phyloP scores from a whole-genome alignment of 148 eudicot genomes.

The Diospyros lotus region DNA sequence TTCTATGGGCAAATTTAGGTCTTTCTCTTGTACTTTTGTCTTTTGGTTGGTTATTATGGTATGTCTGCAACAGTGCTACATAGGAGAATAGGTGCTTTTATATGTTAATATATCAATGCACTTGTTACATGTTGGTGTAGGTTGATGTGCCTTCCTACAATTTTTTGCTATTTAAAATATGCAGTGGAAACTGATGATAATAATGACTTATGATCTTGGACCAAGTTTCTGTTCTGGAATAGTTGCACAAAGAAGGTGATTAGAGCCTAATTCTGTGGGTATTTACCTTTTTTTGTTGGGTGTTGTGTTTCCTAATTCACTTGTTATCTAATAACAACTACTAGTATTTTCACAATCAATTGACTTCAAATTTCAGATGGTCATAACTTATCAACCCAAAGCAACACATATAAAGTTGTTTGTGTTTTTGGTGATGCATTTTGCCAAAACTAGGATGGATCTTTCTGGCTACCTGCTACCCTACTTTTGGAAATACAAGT shows the following conservation, averaged over 20 bases:
- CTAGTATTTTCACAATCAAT: neutral
- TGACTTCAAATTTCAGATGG: neutral
- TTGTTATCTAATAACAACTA: neutral
- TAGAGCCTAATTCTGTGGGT: neutral
- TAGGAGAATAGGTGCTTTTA: neutral
- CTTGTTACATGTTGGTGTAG: neutral
- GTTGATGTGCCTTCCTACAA: neutral
- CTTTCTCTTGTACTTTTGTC: neutral
- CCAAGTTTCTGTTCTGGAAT: neutral
- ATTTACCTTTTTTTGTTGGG: neutral
- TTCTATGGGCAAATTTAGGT: neutral
- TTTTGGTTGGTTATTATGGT: too few relatives aligned
- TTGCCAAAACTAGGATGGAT: too few relatives aligned
- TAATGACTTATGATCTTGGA: neutral
- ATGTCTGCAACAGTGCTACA: neutral
- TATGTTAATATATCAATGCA: neutral
- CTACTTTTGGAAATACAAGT: too few relatives aligned
- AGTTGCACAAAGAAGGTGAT: neutral
- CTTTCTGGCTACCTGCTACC: too few relatives aligned
- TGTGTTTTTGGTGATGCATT: too few relatives aligned
- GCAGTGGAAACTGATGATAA: neutral
- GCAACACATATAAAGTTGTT: too few relatives aligned
- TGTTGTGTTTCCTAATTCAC: neutral
- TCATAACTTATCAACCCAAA: neutral
- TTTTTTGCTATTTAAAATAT: neutral